Conservation (phyloP, 768 basidiomycete genomes). For the Vararia minispora region DNA sequence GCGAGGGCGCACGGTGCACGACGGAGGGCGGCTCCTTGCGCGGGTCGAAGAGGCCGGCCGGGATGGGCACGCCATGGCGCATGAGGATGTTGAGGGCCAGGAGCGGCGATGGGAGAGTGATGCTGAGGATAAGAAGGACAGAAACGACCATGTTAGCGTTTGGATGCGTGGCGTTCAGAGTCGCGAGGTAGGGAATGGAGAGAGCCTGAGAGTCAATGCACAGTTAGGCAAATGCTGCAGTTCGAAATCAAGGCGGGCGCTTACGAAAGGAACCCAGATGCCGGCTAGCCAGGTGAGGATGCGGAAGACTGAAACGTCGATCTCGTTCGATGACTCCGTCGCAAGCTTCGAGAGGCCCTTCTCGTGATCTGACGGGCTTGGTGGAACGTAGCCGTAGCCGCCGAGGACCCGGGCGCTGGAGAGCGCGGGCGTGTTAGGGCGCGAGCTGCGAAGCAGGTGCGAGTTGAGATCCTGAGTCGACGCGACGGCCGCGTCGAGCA, state of each 20-base stretch:
- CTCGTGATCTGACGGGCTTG: slow-evolving; percentile 35
- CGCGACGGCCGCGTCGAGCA: slow-evolving; percentile 25
- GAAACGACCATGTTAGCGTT: slow-evolving; percentile 28
- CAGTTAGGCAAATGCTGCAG: background rate
- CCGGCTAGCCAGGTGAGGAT: slow-evolving; percentile 52
- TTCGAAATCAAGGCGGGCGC: slow-evolving; percentile 20
- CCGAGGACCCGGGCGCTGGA: slow-evolving; percentile 53
- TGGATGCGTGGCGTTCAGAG: slow-evolving; percentile 29
- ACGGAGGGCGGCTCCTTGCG: slow-evolving; percentile 31
- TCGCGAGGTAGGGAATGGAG: slow-evolving; percentile 49
- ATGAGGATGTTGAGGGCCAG: slow-evolving; percentile 50
- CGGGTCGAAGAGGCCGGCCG: slow-evolving; percentile 50
- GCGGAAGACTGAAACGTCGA: slow-evolving; percentile 46
- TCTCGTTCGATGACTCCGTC: slow-evolving; percentile 28
- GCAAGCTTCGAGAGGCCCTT: slow-evolving; percentile 39
- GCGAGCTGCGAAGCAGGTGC: slow-evolving; percentile 29
- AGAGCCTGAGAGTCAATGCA: slow-evolving; percentile 30
- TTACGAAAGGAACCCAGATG: slow-evolving; percentile 61
- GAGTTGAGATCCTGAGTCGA: slow-evolving; percentile 30
- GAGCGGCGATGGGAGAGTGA: slow-evolving; percentile 59
- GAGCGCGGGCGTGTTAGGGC: slow-evolving; percentile 41
- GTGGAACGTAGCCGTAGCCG: slow-evolving; percentile 57
- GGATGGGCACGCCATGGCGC: slow-evolving; percentile 55
- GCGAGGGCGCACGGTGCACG: slow-evolving; percentile 32
- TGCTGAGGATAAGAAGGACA: slow-evolving; percentile 47